Conservation (phyloP, 164 flowering plant species). For the Tinospora cordifolia region DNA sequence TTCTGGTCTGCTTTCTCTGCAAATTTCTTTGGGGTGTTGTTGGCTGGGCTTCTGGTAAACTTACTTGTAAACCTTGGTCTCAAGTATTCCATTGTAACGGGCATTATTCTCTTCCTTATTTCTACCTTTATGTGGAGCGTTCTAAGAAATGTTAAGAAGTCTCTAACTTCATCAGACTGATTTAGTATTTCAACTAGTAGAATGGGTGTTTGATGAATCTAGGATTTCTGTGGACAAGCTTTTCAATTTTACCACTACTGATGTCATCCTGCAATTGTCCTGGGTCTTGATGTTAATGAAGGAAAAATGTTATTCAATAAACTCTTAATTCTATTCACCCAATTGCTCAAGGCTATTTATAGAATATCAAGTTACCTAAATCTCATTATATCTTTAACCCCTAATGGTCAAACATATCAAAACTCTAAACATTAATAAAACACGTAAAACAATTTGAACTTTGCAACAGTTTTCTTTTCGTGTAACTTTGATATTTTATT, state of each 20-base stretch:
- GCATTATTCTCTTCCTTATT: conserved; percentile 55
- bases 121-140: conserved; percentile 90
- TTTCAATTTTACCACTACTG: no score
- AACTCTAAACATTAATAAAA: no score
- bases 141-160: conserved; percentile 50
- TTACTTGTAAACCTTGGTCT: conserved; percentile 92
- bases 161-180: conserved; percentile 37
- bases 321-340: neutral
- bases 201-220: neutral
- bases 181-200: conserved; percentile 5
- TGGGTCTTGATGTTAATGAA: neutral
- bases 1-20: conserved; percentile 81
- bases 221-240: neutral
- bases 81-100: conserved; percentile 68
- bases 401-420: no score
- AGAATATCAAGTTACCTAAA: neutral
- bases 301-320: no score
- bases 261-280: neutral
- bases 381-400: no score
- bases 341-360: neutral
- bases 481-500: neutral
- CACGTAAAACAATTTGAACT: no score
- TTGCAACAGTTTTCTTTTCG: neutral
- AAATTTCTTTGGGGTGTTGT: conserved; percentile 63
- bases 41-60: conserved; percentile 86